Conservation (phyloP, 1,284 basidiomycete species). For the Ceratobasidium sp. region DNA sequence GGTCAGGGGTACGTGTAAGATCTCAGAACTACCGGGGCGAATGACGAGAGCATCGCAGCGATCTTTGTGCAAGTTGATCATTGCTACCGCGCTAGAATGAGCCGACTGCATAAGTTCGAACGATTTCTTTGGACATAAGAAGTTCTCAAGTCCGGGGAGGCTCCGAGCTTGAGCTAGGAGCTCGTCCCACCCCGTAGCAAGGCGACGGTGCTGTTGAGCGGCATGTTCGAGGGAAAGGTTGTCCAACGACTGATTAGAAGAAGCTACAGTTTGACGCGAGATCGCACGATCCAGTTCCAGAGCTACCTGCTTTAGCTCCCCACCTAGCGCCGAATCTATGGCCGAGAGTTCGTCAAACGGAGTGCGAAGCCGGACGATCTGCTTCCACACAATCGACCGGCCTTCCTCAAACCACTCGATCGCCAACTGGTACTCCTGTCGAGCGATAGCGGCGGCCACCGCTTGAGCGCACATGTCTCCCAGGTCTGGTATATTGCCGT, state of each 20-base stretch:
- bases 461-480: background rate
- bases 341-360: background rate
- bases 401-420: background rate
- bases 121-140: background rate
- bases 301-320: background rate
- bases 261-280: background rate
- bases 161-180: background rate
- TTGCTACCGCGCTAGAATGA: background rate
- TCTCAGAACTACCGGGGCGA: too few species aligned
- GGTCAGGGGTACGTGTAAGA: background rate
- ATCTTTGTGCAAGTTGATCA: background rate
- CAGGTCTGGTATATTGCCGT: background rate
- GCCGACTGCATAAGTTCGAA: background rate
- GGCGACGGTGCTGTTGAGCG: conserved; percentile 1
- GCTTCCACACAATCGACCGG: conserved; percentile 6
- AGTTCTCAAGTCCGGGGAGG: background rate
- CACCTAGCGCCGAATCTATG: background rate
- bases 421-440: background rate
- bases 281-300: background rate
- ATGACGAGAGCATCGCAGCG: background rate
- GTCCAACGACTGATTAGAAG: background rate
- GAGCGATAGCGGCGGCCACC: background rate
- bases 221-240: background rate
- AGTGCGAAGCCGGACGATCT: background rate
- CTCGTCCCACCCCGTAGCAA: background rate